These are phyloP conservation scores for Xylaria sp. DNA, from an alignment of 2,329 filamentous ascomycete genomes.

Conservation along the genomic window DNA sequence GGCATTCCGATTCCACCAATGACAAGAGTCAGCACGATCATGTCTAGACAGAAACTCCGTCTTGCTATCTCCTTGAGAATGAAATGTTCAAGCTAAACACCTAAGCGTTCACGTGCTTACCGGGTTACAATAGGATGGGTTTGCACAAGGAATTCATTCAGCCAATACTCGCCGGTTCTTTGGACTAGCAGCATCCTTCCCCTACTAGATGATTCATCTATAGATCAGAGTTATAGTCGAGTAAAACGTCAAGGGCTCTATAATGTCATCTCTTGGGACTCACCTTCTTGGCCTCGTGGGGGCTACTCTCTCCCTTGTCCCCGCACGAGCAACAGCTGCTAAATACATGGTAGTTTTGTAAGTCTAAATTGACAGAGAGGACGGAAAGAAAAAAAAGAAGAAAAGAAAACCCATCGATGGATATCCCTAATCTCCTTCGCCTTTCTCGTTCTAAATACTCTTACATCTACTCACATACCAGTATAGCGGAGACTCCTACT, in stretches of 20 bases:
- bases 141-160: constrained; percentile 1
- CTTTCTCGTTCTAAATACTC: not conserved
- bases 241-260: not conserved
- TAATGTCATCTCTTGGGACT: constrained; percentile 31
- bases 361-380: constrained; percentile 9
- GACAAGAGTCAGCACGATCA: constrained; percentile 7
- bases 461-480: constrained; percentile 48
- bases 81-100: not conserved
- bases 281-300: constrained; percentile 28
- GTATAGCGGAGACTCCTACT: constrained; percentile 62
- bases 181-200: not conserved
- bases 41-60: constrained; percentile 12
- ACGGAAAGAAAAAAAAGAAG: not conserved
- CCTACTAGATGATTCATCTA: not conserved
- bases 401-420: not conserved
- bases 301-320: constrained; percentile 24
- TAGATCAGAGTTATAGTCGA: not conserved
- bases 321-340: constrained; percentile 14
- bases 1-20: constrained; percentile 35
- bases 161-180: not conserved
- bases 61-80: constrained; percentile 12
- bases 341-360: constrained; percentile 40
- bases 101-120: not conserved
- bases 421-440: not conserved
- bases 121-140: constrained; percentile 6